Percentiles rank a stretch among this genome's conserved stretches.
phyloP scores from a whole-genome alignment of 495 filamentous ascomycete genomes.

The Venustampulla echinocandica region DNA sequence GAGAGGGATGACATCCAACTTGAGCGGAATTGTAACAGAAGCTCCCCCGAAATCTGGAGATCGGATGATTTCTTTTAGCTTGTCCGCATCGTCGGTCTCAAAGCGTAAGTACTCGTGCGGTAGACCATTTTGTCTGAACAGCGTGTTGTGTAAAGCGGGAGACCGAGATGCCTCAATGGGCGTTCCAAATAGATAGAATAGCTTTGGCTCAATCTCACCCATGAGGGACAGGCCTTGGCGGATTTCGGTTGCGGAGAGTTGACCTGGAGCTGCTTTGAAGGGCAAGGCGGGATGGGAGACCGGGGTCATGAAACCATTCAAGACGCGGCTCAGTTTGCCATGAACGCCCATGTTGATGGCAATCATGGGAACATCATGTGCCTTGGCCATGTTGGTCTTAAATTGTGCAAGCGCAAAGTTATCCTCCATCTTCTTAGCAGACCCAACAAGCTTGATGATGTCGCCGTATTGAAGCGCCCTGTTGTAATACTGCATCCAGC shows the following conservation, averaged over 20 bases:
- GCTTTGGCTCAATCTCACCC: slow-evolving; percentile 67
- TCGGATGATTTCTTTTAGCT: slow-evolving; percentile 60
- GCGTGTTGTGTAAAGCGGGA: slow-evolving; percentile 79
- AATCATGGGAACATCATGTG: slow-evolving; percentile 74
- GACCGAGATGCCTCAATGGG: slow-evolving; percentile 75
- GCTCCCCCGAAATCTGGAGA: slow-evolving; percentile 77
- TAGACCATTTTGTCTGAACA: slow-evolving; percentile 71
- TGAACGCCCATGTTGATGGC: slow-evolving; percentile 90
- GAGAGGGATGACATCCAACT: slow-evolving; percentile 75
- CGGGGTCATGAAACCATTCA: slow-evolving; percentile 90
- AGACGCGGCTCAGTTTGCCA: slow-evolving; percentile 81
- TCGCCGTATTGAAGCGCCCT: slow-evolving; percentile 79
- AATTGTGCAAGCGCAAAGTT: slow-evolving; percentile 82
- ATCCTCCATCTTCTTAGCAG: slow-evolving; percentile 67
- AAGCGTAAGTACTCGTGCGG: slow-evolving; percentile 78
- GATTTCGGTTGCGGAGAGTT: slow-evolving; percentile 87
- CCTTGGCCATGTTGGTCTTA: slow-evolving; percentile 60
- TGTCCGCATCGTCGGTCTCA: slow-evolving; percentile 61
- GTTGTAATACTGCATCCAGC: slow-evolving; percentile 83
- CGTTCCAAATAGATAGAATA: slow-evolving; percentile 80
- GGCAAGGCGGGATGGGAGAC: slow-evolving; percentile 86
- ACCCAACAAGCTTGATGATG: slow-evolving; percentile 88
- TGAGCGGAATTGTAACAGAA: slow-evolving; percentile 92
- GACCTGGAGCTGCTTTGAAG: slow-evolving; percentile 89
- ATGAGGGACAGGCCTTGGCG: slow-evolving; percentile 65